Base-by-base conservation (phyloP, 345 rosid species). In the Cardamine resedifolia region DNA sequence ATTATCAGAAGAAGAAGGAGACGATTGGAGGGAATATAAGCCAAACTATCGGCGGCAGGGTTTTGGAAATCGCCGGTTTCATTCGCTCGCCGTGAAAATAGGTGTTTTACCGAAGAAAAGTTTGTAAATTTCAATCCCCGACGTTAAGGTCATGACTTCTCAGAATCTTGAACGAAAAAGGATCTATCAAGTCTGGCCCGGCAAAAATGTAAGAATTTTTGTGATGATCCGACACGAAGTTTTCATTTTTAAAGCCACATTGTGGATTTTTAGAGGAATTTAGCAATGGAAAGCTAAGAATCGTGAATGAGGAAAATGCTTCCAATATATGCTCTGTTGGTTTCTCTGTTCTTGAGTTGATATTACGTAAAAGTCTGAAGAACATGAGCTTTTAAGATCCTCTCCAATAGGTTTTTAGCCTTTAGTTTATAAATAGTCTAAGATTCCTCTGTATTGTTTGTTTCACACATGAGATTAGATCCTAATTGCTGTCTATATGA, bases 131-230 rank as follows among this genome's bases (percentile, higher is more conserved):
- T 39, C 21, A 36, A 0, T 52, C 5, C 1, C n/a, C 14, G 9
- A 58, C 60, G 45, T 44, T 41, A 34, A 30, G 8, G 62, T 21
- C 30, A 75, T 75, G 79, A 14, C 70, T 53, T 75, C 33, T 61
- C 64, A 61, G 44, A 62, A 19, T 34, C 60, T 5, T 68, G 71
- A 70, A 48, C 75, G 81, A 10, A 66, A 57, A 58, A 83, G 91
- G 82, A 82, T 85, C 34, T 89, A 90, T 82, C 88, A 86, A 83
- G 71, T 83, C 62, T 94, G 98, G 98, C 81, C 85, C 79, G 97
- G 91, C 47, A 93, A 87, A 84, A 93, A 93, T 84, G 97, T 93
- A 76, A 58, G 10, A 31, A 2, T 23, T 7, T 26, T 39, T 14
- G 16, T 43, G n/a, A 70, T 58, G 28, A 34, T 47, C 18, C n/a